Conservation (phyloP, 2,329 filamentous ascomycete genomes). For the Aureobasidium sp. region DNA sequence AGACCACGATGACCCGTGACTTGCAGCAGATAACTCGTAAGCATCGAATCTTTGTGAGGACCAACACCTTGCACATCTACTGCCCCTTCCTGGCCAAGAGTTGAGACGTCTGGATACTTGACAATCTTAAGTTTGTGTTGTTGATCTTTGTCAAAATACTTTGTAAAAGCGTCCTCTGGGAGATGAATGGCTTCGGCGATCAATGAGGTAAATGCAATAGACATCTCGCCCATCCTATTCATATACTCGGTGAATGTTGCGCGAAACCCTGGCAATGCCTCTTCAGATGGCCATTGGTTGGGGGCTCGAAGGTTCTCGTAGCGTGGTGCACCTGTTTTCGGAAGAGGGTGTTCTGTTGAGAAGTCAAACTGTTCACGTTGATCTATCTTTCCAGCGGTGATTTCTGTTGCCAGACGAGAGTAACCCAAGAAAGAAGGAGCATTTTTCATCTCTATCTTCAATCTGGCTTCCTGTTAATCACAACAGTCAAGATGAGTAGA, state of each 20-base stretch:
- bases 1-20: constrained; percentile 67
- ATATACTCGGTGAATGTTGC: constrained; percentile 68
- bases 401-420: constrained; percentile 46
- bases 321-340: constrained; percentile 53
- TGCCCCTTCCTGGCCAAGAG: constrained; percentile 27
- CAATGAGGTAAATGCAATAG: constrained; percentile 66
- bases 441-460: constrained; percentile 47
- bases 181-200: constrained; percentile 79
- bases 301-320: constrained; percentile 72
- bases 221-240: constrained; percentile 63
- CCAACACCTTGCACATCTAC: constrained; percentile 57
- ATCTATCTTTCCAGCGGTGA: constrained; percentile 67
- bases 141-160: constrained; percentile 64
- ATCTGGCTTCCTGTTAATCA: constrained; percentile 22
- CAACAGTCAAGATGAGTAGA: neutral
- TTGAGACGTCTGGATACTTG: neutral
- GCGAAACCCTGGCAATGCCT: constrained; percentile 60
- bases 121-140: constrained; percentile 74
- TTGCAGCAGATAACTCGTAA: constrained; percentile 74
- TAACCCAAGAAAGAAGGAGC: constrained; percentile 42
- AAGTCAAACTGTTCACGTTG: constrained; percentile 84
- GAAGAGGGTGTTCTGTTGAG: constrained; percentile 67
- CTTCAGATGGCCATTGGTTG: constrained; percentile 67
- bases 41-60: constrained; percentile 80
- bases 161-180: constrained; percentile 60